Conservation (phyloP, 164 flowering plant species). For the Malania oleifera region DNA sequence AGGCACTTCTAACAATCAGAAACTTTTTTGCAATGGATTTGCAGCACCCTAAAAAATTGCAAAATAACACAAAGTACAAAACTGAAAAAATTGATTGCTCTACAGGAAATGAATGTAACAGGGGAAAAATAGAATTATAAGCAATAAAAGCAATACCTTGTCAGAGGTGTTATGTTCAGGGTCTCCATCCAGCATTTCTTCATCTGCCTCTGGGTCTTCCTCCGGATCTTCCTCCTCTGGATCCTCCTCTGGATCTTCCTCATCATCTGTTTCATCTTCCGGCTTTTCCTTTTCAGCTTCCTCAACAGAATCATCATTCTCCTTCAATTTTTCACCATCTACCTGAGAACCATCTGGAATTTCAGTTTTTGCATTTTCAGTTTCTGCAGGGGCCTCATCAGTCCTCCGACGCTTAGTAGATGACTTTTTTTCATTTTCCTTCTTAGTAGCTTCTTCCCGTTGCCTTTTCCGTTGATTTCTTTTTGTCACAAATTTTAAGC, state of each 20-base stretch:
- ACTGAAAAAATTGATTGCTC: too few relatives aligned
- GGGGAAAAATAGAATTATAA: background rate
- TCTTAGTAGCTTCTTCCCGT: constrained; percentile 45
- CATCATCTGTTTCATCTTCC: background rate
- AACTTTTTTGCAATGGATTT: too few relatives aligned
- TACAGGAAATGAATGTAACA: background rate
- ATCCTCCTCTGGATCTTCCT: constrained; percentile 29
- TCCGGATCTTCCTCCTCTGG: constrained; percentile 49
- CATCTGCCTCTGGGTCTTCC: constrained; percentile 64
- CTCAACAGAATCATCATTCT: constrained; percentile 24
- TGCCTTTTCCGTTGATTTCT: constrained; percentile 71
- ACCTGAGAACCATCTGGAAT: constrained; percentile 14
- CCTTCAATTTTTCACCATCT: constrained; percentile 25
- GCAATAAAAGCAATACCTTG: constrained; percentile 25
- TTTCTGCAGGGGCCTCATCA: constrained; percentile 26
- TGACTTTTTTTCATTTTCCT: constrained; percentile 32
- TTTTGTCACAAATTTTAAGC: constrained; percentile 46
- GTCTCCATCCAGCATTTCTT: constrained; percentile 47
- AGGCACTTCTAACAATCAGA: too few relatives aligned
- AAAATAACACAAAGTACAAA: too few relatives aligned
- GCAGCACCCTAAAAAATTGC: too few relatives aligned
- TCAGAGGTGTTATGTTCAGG: constrained; percentile 26
- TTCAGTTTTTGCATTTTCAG: constrained; percentile 24
- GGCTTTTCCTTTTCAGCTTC: constrained; percentile 19
- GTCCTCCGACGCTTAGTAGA: constrained; percentile 51